Conservation (phyloP, 345 rosid species). For the Brassica incana region DNA sequence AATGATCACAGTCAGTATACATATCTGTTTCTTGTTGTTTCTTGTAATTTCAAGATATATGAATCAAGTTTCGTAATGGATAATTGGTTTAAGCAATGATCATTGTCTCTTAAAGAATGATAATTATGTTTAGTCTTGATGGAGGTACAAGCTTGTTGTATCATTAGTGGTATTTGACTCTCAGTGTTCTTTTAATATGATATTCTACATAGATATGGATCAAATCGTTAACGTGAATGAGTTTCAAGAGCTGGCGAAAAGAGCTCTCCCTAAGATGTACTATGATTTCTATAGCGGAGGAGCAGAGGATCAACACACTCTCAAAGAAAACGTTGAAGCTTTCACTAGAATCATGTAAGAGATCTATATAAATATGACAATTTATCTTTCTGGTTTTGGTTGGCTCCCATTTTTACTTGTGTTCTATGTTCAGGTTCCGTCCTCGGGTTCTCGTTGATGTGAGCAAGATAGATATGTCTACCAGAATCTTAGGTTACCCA, state of each 20-base stretch:
- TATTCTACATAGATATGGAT: conserved; percentile 41
- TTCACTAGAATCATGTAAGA: conserved; percentile 60
- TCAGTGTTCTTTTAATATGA: conserved; percentile 2
- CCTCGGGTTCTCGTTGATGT: conserved; percentile 79
- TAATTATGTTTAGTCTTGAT: neutral
- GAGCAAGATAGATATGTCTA: conserved; percentile 56
- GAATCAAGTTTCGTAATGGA: neutral
- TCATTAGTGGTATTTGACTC: neutral
- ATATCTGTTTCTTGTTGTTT: neutral
- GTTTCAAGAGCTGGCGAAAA: conserved; percentile 73
- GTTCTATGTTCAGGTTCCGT: conserved; percentile 51
- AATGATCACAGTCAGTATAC: neutral
- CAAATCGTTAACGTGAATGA: conserved; percentile 71
- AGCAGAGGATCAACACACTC: conserved; percentile 75
- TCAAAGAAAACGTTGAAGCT: conserved; percentile 68
- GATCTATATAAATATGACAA: neutral
- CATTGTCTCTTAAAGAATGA: neutral
- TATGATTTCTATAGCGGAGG: conserved; percentile 70
- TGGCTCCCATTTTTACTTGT: neutral
- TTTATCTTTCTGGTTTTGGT: neutral
- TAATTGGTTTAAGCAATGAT: neutral
- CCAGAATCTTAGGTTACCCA: conserved; percentile 52
- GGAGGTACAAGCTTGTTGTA: neutral
- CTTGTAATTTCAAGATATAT: neutral
- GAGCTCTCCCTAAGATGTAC: conserved; percentile 73